Evolutionary conservation across 805 yeast genomes (phyloP), one percentile per base, ranked within the genome.

Genomic region (Ogataea zsoltii): DNA sequence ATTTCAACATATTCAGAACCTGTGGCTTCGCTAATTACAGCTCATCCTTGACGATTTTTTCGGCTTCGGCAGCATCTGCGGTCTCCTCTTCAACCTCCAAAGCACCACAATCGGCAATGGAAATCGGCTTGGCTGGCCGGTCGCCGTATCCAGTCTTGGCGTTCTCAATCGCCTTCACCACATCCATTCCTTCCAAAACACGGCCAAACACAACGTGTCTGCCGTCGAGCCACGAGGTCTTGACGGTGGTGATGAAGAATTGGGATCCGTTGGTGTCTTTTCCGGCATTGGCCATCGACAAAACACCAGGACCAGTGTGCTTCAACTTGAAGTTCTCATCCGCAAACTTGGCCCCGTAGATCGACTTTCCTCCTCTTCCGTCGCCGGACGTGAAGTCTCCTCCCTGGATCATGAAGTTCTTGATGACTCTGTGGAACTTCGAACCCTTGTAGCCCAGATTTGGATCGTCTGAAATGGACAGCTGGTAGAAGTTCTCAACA

Each of bases 171-270:
- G 79, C 75, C 54, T 75, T 69, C 45, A 92, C 88, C 41, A 89
- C 79, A 54, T 92, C 96, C 73, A 82, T 75, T 39, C 98, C 98
- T 46, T 85, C 90, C 14, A 89, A 47, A 45, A 94, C 97, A 71
- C 89, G 88, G 55, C 99, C 99, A 61, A 94, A 94, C 33, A 94
- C 99, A 63, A 94, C 99, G 69, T 94, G 99, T 58, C 74, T 82
- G 54, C 95, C 94, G 63, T 94, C 89, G 63, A 94, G 80, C 98
- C 99, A 94, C 40, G 84, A 72, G 45, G 97, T 88, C 29, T 79
- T 77, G 17, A 86, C 96, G 21, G 97, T 91, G 61, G 96, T 90
- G 71, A 94, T 85, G 77, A 91, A 91, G 66, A 91, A 91, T 70
- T 90, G 97, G 30, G 96, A 89, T 16, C 97, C 97, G 66, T 90